These are phyloP conservation scores for Colletotrichum sidae DNA, from an alignment of 2,329 filamentous ascomycete species.

Conservation along the genomic window DNA sequence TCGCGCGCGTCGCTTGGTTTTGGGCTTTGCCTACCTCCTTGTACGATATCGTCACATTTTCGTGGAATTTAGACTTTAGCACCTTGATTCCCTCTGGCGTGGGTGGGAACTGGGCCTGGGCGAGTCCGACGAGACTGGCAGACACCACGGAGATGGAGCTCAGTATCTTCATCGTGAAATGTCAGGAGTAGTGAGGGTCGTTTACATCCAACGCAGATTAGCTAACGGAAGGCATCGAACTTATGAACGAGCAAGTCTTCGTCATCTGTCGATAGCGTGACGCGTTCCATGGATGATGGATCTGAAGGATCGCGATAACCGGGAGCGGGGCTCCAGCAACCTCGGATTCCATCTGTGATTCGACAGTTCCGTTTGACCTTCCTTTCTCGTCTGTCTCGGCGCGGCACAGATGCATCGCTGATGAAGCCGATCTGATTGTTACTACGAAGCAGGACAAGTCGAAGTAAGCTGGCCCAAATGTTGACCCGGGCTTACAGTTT, in stretches of 20 bases:
- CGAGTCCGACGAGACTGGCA: constrained; percentile 39
- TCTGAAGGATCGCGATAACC: constrained; percentile 17
- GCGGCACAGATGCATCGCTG: background rate
- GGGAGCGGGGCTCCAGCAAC: constrained; percentile 7
- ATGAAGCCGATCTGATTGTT: background rate
- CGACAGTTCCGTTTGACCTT: constrained; percentile 17
- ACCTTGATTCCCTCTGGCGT: constrained; percentile 53
- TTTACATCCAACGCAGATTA: too few relatives aligned
- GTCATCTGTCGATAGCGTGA: background rate
- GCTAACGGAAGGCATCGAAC: too few relatives aligned
- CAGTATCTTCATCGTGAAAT: background rate
- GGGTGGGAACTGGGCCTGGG: constrained; percentile 46
- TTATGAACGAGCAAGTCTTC: too few relatives aligned
- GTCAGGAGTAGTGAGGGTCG: too few relatives aligned
- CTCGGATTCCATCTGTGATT: constrained; percentile 2
- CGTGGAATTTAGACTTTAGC: constrained; percentile 68
- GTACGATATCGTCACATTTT: constrained; percentile 71
- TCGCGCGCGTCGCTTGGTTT: background rate
- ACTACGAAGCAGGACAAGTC: background rate
- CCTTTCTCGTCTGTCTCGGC: constrained; percentile 14
- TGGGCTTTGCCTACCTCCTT: constrained; percentile 56
- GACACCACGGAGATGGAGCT: constrained; percentile 32
- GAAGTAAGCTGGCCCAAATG: background rate
- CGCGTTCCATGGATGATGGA: constrained; percentile 1
- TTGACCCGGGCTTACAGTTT: too few relatives aligned